Base-by-base conservation (phyloP, 148 eudicot genomes). In the Fallopia convolvulus region DNA sequence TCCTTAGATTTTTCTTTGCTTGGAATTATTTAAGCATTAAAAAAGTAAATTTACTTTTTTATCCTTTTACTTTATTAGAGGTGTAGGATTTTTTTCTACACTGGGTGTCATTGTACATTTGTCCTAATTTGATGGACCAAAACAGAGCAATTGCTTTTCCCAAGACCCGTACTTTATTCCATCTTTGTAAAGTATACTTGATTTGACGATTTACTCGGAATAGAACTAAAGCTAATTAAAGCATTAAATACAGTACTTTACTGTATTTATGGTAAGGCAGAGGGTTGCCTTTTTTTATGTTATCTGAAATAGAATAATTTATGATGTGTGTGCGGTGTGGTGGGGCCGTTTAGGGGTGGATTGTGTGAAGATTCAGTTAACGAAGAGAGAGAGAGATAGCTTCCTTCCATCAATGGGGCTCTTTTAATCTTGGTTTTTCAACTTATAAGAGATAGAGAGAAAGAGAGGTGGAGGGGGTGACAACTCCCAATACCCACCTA, bases 381-480 rank as follows among this genome's bases (percentile, higher is more conserved):
- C 39, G 72, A 2, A 66, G 46, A 36, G 72, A 26, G 72, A 66
- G 46, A 36, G 72, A 66, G 46, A 36, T 46, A 42, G 72, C 72
- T 68, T 68, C 21, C 72, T 14, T 68, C 72, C 44, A 68, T 68
- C 72, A 68, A 68, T 68, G 72, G 44, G 44, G 72, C 72, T 68
- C 72, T 36, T 68, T 15, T 68, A 17, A 36, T 33, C 6, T 18
- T 68, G 20, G 21, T 1, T 68, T 36, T 66, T 42, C 6, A 42
- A 42, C 46, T 42, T 42, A 0, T 44, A 44, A 44, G 15, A 10
- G 15, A 10, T 48, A 8, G 3, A 60, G 26, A 60, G 66, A 26
- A 33, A 60, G 11, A 60, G 36, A 21, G 21, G 70, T 63, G 39
- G 39, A 32, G 70, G 61, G 61, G 61, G 61, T 55, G 33, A 23